Evolutionary conservation across 345 rosid genomes (phyloP), one percentile per base, ranked within the genome.

Genomic region (Salix caprea): DNA sequence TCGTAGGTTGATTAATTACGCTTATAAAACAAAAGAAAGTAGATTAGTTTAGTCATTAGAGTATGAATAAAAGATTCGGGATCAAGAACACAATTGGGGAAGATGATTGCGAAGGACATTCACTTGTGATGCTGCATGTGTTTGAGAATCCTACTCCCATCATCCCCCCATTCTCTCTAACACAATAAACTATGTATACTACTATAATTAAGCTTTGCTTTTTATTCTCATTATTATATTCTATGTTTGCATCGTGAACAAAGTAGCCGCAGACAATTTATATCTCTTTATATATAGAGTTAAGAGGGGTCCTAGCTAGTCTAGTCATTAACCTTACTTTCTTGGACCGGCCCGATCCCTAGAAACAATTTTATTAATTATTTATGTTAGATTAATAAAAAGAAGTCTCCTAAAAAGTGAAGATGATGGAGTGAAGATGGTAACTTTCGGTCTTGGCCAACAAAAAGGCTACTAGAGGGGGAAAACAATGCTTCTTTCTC

Each of bases 21-120:
- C 5, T 58, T n/a, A n/a, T n/a, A 34, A 66, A 72, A 56, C 44
- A 24, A 71, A 44, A 48, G 36, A 67, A 37, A 28, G 66, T 44
- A 50, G 5, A 42, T 26, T 65, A 56, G n/a, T 36, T 18, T 65
- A 50, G 15, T 19, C 5, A 58, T 58, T 58, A 21, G 0, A n/a
- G 65, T 40, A 21, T 58, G 28, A 58, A n/a, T 58, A 74, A 80
- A 76, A 78, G 83, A 74, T 76, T 76, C 23, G 76, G 77, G 80
- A 74, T 79, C 65, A 42, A 64, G 23, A 74, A 80, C 83, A 73
- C 74, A 23, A 58, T 62, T 76, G 88, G 79, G 82, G 79, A 78
- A 67, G 77, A 84, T 83, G 87, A 84, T 81, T 75, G 76, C 82
- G 56, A 82, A 79, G 81, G 79, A 76, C 82, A 83, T 83, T 76